Base-by-base conservation (phyloP, 805 yeast species). In the Tetrapisispora nanseiensis region DNA sequence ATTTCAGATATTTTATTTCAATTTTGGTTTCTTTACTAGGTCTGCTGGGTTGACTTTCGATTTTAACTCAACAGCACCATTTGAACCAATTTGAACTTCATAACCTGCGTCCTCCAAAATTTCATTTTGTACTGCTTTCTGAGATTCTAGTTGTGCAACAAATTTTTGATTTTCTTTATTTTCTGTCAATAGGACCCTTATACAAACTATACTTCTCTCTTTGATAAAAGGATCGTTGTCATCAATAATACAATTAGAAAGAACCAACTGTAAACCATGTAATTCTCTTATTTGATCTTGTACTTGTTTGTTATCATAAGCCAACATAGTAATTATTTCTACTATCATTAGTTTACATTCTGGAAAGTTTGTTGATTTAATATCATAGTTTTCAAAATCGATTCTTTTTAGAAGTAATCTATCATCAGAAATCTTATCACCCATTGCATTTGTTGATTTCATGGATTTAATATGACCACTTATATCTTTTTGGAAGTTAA, bases 151-250 rank as follows among this genome's bases (percentile, higher is more conserved):
- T 29, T 71, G 62, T 0, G 84, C 78, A 1, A 90, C 87, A 57
- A 87, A 77, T 1, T 72, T 68, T 61, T 90, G 97, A 58, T 90
- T 92, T 37, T 66, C 69, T 4, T 50, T 54, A 52, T 92, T 92
- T 9, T 73, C 69, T 20, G 75, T 73, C 13, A 90, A 62, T 26
- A 87, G 61, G 46, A 78, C 80, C 52, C 80, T 75, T 23, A 92
- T 57, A 54, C 96, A 86, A 6, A 90, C 63, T 27, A 92, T 83
- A 1, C 95, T 74, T 46, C 90, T 67, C 55, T 90, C 98, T 49
- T 86, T 82, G 43, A 84, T 80, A 45, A 72, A 90, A 0, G 97
- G 97, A 58, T 92, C 94, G 56, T 84, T 78, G 35, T 79, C 80
- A 59, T 90, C 97, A 40, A 92, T 78, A 31, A 82, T 75, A 64